Conservation (phyloP, 805 yeast genomes). For the Lipomyces yamanashiensis region DNA sequence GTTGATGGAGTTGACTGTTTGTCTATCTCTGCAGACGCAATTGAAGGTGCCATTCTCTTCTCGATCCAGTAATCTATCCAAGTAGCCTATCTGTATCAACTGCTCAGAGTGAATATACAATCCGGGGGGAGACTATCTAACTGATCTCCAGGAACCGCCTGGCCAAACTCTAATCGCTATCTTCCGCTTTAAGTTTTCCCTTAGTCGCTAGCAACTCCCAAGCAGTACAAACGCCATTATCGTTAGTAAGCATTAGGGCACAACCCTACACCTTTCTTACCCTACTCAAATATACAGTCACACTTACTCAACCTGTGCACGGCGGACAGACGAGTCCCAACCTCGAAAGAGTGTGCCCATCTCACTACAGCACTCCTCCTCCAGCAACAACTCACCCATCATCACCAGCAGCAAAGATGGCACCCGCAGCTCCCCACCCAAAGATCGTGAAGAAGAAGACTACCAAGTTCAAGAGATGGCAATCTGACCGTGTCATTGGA, state of each 20-base stretch:
- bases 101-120: too few relatives aligned
- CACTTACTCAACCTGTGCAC: too few relatives aligned
- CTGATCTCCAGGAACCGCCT: too few relatives aligned
- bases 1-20: neutral
- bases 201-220: neutral
- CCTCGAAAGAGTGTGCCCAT: too few relatives aligned
- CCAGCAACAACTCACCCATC: neutral
- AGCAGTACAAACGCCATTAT: neutral
- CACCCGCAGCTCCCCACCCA: conserved; percentile 97
- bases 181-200: neutral
- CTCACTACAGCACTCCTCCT: neutral
- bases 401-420: conserved; percentile 57
- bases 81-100: too few relatives aligned
- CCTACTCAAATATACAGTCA: too few relatives aligned
- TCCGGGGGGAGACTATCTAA: too few relatives aligned
- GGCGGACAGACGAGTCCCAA: too few relatives aligned
- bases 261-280: neutral
- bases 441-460: conserved; percentile 99
- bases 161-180: neutral
- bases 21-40: neutral
- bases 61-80: neutral
- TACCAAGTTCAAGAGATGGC: conserved; percentile 99
- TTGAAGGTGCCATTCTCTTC: conserved; percentile 1
- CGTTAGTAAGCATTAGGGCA: neutral
- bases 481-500: conserved; percentile 99